Base-by-base conservation (phyloP, 164 flowering plant species). In the Houttuynia cordata region DNA sequence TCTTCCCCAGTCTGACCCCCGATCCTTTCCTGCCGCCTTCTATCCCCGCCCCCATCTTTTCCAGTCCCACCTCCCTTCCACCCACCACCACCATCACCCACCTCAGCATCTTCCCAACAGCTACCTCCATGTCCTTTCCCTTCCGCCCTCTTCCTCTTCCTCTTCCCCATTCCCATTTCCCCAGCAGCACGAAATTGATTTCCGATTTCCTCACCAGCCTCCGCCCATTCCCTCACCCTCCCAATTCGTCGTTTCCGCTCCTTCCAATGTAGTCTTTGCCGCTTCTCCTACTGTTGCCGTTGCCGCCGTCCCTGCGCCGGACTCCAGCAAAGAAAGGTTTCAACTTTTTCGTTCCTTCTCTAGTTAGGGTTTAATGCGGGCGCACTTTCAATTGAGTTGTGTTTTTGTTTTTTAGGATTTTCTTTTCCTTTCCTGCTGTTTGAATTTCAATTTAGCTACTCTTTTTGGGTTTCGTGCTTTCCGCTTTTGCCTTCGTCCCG, bases 11-110 rank as follows among this genome's bases (percentile, higher is more conserved):
- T 14, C 49, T 30, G 37, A 45, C 49, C 49, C 8, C 49, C n/a
- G n/a, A n/a, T n/a, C 49, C 12, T 17, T 17, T 45, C 0, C 17
- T 41, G 13, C 49, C 49, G 17, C 49, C 49, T 12, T 71, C 60
- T 69, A 80, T 57, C 69, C 72, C 72, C 83, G 71, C 62, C 64
- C 41, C 71, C 59, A 6, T 54, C 39, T 19, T 56, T 34, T 4
- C 60, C 67, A 51, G 18, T 59, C 63, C 19, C 69, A 63, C 75
- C 75, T 64, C 60, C 70, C 67, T 62, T 70, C 67, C 60, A 57
- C 74, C 70, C 74, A 56, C 42, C 42, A 49, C 45, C 60, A 45
- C 24, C 61, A 20, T 18, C 65, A 53, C n/a, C 49, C 1, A 8
- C 47, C 15, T 30, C 59, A 56, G 18, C 37, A 24, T 3, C 60